Base-by-base conservation (phyloP, 805 yeast genomes). In the Kuraishia piskuri region DNA sequence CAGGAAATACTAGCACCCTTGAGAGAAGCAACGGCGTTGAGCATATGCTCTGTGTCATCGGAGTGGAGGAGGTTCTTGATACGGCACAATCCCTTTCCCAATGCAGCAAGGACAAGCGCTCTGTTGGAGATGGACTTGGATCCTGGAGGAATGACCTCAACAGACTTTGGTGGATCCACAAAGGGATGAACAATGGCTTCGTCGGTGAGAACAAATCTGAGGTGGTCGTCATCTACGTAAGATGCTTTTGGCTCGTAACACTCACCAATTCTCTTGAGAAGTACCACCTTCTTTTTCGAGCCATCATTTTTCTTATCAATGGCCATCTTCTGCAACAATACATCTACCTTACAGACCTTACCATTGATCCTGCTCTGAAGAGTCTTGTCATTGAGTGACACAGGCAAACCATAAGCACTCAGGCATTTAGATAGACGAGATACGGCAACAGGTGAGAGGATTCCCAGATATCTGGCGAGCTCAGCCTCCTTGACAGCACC, bases 241-340 rank as follows among this genome's bases (percentile, higher is more conserved):
- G 94, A 89, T 4, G 99, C 99, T 59, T 85, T 81, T 54, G 83
- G 83, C 68, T 94, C 97, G 67, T 83, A 84, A 63, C 97, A 90
- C 67, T 83, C 81, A 50, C 99, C 99, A 60, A 94, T 91, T 37
- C 80, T 77, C 63, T 88, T 86, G 58, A 94, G 76, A 45, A 94
- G 69, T 17, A 90, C 97, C 57, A 89, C 86, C 66, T 88, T 87
- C 72, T 94, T 94, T 66, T 83, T 86, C 17, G 88, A 75, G 26
- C 99, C 99, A 63, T 90, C 97, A 65, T 94, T 94, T 69, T 94
- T 94, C 78, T 94, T 94, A 69, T 94, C 99, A 55, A 94, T 88
- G 45, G 95, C 82, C 99, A 94, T 94, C 63, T 89, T 89, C 55
- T 82, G 72, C 58, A 94, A 72, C 52, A 94, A 75, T 9, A 74